phyloP scores from a whole-genome alignment of 2,329 filamentous ascomycete species.

The Akanthomyces muscarius region DNA sequence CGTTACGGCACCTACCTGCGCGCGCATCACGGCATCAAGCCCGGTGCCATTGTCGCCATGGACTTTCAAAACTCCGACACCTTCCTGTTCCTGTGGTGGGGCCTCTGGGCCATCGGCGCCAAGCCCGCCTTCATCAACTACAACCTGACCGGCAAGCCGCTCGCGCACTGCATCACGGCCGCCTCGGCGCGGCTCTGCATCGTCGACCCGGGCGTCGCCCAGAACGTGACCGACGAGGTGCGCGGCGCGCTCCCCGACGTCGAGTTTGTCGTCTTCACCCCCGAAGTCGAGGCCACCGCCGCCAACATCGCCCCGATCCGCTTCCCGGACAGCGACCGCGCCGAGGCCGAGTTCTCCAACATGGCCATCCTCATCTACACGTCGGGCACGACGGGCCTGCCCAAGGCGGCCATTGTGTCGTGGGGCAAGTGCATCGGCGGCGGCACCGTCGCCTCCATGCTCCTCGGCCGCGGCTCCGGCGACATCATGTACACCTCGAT shows the following conservation, averaged over 20 bases:
- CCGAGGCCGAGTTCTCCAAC: slow-evolving; percentile 46
- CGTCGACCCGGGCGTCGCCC: slow-evolving; percentile 59
- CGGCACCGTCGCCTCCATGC: slow-evolving; percentile 48
- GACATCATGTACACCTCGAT: slow-evolving; percentile 81
- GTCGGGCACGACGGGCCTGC: slow-evolving; percentile 78
- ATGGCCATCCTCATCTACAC: slow-evolving; percentile 79
- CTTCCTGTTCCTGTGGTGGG: slow-evolving; percentile 72
- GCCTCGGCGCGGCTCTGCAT: slow-evolving; percentile 65
- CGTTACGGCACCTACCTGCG: slow-evolving; percentile 75
- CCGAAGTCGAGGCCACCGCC: slow-evolving; percentile 53
- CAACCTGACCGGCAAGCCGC: slow-evolving; percentile 66
- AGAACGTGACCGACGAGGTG: slow-evolving; percentile 56
- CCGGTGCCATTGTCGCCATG: slow-evolving; percentile 73
- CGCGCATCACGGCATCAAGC: slow-evolving; percentile 57
- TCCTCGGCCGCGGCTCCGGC: slow-evolving; percentile 53
- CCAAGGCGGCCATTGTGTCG: slow-evolving; percentile 74
- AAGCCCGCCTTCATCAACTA: slow-evolving; percentile 86
- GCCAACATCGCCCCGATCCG: slow-evolving; percentile 49
- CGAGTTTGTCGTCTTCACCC: slow-evolving; percentile 58
- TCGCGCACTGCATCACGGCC: slow-evolving; percentile 69
- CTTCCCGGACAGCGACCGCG: slow-evolving; percentile 54
- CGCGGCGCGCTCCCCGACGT: slow-evolving; percentile 45
- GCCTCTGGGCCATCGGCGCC: slow-evolving; percentile 78
- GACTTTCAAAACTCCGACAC: slow-evolving; percentile 78
- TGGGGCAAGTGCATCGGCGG: slow-evolving; percentile 62